These are phyloP conservation scores for Trichoderma sp. DNA, from an alignment of 2,329 filamentous ascomycete genomes.

Conservation along the genomic window DNA sequence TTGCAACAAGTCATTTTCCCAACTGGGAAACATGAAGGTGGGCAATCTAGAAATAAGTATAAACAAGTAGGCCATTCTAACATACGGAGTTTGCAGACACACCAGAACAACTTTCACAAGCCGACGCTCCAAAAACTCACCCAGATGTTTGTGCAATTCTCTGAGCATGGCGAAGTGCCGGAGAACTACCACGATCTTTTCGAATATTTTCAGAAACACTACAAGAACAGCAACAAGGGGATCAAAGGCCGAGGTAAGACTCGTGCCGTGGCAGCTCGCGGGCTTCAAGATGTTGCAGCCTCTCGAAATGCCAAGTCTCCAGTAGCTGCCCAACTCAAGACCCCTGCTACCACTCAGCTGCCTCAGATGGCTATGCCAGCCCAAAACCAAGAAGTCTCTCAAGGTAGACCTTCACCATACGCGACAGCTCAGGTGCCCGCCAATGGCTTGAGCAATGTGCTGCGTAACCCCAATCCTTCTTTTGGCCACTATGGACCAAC, in stretches of 20 bases:
- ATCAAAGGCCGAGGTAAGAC: conserved; percentile 95
- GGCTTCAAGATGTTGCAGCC: conserved; percentile 29
- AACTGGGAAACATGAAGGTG: conserved; percentile 89
- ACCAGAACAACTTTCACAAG: conserved; percentile 91
- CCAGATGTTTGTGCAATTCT: conserved; percentile 63
- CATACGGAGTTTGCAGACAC: conserved; percentile 53
- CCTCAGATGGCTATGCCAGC: conserved; percentile 29
- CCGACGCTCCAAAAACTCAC: conserved; percentile 69
- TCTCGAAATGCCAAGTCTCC: conserved; percentile 20
- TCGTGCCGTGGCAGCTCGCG: conserved; percentile 54
- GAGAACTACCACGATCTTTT: conserved; percentile 72
- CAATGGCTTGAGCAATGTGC: conserved; percentile 28
- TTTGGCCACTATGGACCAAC: conserved; percentile 50
- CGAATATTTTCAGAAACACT: conserved; percentile 81
- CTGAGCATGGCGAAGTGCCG: conserved; percentile 55
- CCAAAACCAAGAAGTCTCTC: conserved; percentile 31
- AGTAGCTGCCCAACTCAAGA: conserved; percentile 22
- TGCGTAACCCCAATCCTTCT: conserved; percentile 31
- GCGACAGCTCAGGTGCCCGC: conserved; percentile 32
- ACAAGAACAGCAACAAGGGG: conserved; percentile 97
- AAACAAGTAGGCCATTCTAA: background rate
- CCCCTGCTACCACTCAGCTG: conserved; percentile 24
- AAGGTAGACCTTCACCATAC: conserved; percentile 33
- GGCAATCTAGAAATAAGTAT: conserved; percentile 43
- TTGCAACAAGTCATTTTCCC: conserved; percentile 85